Base-by-base conservation (phyloP, 805 yeast species). In the Candida silvicultrix region DNA sequence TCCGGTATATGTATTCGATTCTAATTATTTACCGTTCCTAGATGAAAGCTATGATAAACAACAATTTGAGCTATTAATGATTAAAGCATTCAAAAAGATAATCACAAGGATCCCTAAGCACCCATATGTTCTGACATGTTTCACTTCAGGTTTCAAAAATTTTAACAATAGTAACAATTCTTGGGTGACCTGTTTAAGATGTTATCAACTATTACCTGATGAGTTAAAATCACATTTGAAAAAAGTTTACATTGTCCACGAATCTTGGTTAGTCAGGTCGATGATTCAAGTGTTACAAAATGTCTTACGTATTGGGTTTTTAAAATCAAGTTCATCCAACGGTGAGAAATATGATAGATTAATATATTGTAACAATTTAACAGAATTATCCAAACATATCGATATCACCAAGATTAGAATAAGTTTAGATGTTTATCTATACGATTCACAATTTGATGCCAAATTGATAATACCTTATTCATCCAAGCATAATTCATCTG, bases 211-310 rank as follows among this genome's bases (percentile, higher is more conserved):
- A 51, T 72, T 92, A 23, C 80, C 92, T 2, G 72, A 75, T 15
- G 71, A 70, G 5, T 65, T 73, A 39, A 76, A 78, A 49, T 74
- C 75, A 44, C 70, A 76, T 45, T 64, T 92, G 39, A 67, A 68
- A 43, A 83, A 80, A 56, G 70, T 89, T 3, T 85, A 83, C 51
- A 75, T 90, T 28, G 95, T 92, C 2, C 97, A 92, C 64, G 97
- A 90, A 54, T 83, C 85, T 41, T 89, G 97, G 94, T 77, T 90
- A 65, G 77, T 88, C 23, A 79, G 89, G 55, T 83, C 95, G 0
- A 75, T 88, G 34, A 77, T 85, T 15, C 89, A 85, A 45, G 74
- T 89, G 21, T 67, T 87, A 48, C 72, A 81, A 46, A 85, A 83
- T 56, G 81, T 85, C 2, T 66, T 80, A 45, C 70, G 73, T 45